Conservation (phyloP, 768 basidiomycete species). For the Boletus barrowsii region DNA sequence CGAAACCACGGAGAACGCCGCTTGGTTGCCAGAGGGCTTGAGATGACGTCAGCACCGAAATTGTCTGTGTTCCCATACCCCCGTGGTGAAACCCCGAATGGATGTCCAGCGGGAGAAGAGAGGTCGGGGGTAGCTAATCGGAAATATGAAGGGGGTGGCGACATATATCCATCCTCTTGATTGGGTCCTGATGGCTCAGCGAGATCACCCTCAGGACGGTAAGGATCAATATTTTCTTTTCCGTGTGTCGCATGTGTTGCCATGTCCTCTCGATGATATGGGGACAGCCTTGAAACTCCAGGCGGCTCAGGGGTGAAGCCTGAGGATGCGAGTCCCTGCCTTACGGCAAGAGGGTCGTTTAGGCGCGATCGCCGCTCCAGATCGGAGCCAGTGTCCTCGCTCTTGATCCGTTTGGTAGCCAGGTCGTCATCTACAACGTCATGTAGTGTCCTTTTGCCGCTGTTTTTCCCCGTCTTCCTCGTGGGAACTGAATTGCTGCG, state of each 20-base stretch:
- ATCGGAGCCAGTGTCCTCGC: slow-evolving; percentile 17
- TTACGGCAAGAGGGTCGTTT: slow-evolving; percentile 15
- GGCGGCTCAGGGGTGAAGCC: slow-evolving; percentile 4
- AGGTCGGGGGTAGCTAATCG: slow-evolving; percentile 55
- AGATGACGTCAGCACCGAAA: slow-evolving; percentile 48
- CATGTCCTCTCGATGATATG: slow-evolving; percentile 44
- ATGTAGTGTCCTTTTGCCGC: slow-evolving; percentile 72
- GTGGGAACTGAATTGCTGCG: slow-evolving; percentile 30
- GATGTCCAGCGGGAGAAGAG: slow-evolving; percentile 57
- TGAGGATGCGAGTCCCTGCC: slow-evolving; percentile 2
- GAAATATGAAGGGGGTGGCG: slow-evolving; percentile 56
- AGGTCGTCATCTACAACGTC: slow-evolving; percentile 70
- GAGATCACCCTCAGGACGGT: slow-evolving; percentile 39
- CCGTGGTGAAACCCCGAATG: slow-evolving; percentile 17
- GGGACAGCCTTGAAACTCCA: slow-evolving; percentile 33
- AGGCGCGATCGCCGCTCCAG: slow-evolving; percentile 28
- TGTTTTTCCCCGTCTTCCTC: slow-evolving; percentile 49
- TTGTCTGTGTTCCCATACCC: slow-evolving; percentile 30
- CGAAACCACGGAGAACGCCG: slow-evolving; percentile 13
- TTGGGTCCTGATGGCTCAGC: slow-evolving; percentile 42
- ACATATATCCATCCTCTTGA: slow-evolving; percentile 83
- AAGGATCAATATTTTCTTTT: slow-evolving; percentile 39
- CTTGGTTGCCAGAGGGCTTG: slow-evolving; percentile 30
- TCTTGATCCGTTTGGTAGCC: slow-evolving; percentile 47
- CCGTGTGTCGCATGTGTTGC: slow-evolving; percentile 33